phyloP scores from a whole-genome alignment of 352 stramenopile species.

The Lagenidium sp. region DNA sequence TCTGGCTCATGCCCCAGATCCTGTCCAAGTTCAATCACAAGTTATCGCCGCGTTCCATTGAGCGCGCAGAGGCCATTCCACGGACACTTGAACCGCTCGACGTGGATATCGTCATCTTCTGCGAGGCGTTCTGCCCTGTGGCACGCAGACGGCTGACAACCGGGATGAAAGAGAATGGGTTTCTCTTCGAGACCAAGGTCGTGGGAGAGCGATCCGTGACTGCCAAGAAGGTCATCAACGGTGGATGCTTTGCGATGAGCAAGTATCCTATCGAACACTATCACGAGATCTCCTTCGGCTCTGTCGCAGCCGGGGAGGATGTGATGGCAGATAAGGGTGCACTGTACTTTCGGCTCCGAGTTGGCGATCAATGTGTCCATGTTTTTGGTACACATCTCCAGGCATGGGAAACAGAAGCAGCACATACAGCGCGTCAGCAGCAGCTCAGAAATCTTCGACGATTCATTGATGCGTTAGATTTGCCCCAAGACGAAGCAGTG shows the following conservation, averaged over 20 bases:
- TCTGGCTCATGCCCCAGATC: constrained; percentile 58
- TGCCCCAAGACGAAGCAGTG: constrained; percentile 35
- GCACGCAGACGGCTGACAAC: constrained; percentile 34
- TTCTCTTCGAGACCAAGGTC: constrained; percentile 61
- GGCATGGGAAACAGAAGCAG: constrained; percentile 46
- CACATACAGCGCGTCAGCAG: constrained; percentile 23
- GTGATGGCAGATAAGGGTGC: constrained; percentile 55
- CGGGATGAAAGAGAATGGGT: constrained; percentile 57
- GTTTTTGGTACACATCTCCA: constrained; percentile 60
- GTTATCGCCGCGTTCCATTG: constrained; percentile 35
- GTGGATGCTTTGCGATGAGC: constrained; percentile 63
- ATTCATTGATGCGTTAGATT: constrained; percentile 38
- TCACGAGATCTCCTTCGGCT: constrained; percentile 52
- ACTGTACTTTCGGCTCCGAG: constrained; percentile 43
- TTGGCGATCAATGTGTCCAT: constrained; percentile 25
- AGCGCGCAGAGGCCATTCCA: constrained; percentile 47
- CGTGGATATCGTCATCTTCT: constrained; percentile 63
- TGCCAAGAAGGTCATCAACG: constrained; percentile 53
- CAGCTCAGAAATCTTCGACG: constrained; percentile 34
- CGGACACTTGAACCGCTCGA: constrained; percentile 23
- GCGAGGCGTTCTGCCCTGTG: constrained; percentile 47
- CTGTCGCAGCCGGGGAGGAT: constrained; percentile 41
- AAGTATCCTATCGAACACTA: constrained; percentile 42
- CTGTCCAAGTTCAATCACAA: constrained; percentile 54
- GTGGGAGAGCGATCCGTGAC: constrained; percentile 36